Conservation (phyloP, 768 basidiomycete genomes). For the Nidula microcarpa region DNA sequence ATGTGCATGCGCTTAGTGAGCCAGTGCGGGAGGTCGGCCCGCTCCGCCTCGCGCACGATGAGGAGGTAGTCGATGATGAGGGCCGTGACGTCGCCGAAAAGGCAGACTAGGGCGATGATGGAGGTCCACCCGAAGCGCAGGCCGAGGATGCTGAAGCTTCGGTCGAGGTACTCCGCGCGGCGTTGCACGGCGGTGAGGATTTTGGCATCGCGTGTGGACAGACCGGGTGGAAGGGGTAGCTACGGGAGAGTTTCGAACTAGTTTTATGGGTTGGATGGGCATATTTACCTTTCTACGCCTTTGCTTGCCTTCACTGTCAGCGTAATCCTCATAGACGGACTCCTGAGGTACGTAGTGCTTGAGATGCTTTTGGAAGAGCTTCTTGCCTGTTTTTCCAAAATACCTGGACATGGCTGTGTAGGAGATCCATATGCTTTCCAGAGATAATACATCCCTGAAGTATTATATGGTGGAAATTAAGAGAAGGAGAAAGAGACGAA, state of each 20-base stretch:
- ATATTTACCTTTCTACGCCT: constrained; percentile 52
- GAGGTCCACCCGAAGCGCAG: constrained; percentile 87
- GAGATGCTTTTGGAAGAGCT: constrained; percentile 62
- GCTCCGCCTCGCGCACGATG: constrained; percentile 68
- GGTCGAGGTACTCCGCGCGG: constrained; percentile 85
- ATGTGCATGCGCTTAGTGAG: constrained; percentile 70
- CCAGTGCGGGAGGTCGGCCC: constrained; percentile 68
- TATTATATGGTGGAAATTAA: too few relatives aligned
- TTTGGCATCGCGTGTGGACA: constrained; percentile 70
- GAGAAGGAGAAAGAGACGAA: too few relatives aligned
- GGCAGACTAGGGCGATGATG: constrained; percentile 71
- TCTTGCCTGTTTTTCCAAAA: constrained; percentile 43
- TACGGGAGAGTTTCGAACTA: constrained; percentile 16
- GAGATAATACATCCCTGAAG: too few relatives aligned
- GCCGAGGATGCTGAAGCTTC: constrained; percentile 77
- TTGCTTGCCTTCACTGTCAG: constrained; percentile 51
- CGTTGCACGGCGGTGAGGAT: constrained; percentile 73
- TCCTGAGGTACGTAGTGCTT: constrained; percentile 68
- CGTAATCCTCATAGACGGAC: constrained; percentile 68
- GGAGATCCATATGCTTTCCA: not conserved
- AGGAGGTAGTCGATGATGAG: constrained; percentile 69
- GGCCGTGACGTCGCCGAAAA: constrained; percentile 65
- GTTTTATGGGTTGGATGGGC: too few relatives aligned
- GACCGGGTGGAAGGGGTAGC: constrained; percentile 72
- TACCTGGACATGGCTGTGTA: constrained; percentile 6